A percentile compares a stretch with the other conserved stretches of the same genome.
Evolutionary conservation across 768 basidiomycete species (phyloP).

Genomic region (Rhodotorula toruloides): DNA sequence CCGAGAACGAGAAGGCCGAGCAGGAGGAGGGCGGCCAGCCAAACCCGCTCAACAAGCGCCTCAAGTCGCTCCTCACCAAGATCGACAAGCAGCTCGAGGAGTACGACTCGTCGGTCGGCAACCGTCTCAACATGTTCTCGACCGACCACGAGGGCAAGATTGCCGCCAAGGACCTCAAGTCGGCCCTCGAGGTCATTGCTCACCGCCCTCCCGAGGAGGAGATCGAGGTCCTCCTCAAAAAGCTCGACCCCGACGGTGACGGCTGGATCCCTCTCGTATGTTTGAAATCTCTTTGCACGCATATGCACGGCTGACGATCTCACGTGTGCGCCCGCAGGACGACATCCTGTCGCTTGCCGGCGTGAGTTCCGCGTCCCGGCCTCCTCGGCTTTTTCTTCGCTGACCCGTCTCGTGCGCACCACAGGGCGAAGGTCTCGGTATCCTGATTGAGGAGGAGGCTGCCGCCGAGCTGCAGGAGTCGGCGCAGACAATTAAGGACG

Average conservation of each 20-base stretch:
- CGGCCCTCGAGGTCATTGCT: constrained; percentile 85
- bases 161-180: constrained; percentile 78
- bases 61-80: constrained; percentile 90
- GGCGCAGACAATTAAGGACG: constrained; percentile 22
- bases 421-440: constrained; percentile 55
- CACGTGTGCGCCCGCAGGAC: constrained; percentile 67
- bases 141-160: constrained; percentile 62
- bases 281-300: constrained; percentile 52
- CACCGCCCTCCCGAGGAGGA: constrained; percentile 85
- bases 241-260: constrained; percentile 92
- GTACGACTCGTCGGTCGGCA: constrained; percentile 68
- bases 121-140: constrained; percentile 48
- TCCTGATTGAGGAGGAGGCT: constrained; percentile 34
- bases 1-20: constrained; percentile 83
- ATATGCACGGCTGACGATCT: constrained; percentile 71
- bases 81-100: constrained; percentile 85
- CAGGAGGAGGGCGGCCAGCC: constrained; percentile 67
- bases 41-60: constrained; percentile 84
- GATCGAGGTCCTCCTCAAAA: constrained; percentile 77
- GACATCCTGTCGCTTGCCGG: constrained; percentile 86
- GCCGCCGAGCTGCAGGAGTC: constrained; percentile 18
- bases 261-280: constrained; percentile 70
- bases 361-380: constrained; percentile 39
- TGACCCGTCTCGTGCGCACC: neutral
- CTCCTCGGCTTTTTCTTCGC: neutral